phyloP scores from a whole-genome alignment of 2,329 filamentous ascomycete species.

The Gaeumannomyces sp. region DNA sequence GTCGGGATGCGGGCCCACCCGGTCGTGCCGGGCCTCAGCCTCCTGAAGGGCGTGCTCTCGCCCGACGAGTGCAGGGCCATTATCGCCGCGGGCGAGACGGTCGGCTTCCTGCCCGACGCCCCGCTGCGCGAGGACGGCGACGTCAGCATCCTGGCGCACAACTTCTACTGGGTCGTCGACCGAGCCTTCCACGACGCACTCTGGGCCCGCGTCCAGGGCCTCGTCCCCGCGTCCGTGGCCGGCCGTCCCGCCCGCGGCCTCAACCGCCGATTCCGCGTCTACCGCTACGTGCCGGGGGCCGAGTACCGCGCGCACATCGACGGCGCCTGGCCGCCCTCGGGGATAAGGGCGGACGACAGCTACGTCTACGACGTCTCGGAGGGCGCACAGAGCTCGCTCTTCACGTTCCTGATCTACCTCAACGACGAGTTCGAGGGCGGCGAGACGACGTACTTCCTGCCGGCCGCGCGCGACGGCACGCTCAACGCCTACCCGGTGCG shows the following conservation, averaged over 20 bases:
- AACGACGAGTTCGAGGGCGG: constrained; percentile 68
- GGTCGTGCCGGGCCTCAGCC: constrained; percentile 52
- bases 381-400: constrained; percentile 59
- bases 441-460: constrained; percentile 66
- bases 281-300: constrained; percentile 65
- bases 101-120: constrained; percentile 62
- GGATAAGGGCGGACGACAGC: constrained; percentile 44
- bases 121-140: constrained; percentile 61
- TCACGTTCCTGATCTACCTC: constrained; percentile 63
- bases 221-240: constrained; percentile 48
- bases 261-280: constrained; percentile 65
- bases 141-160: constrained; percentile 61
- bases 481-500: constrained; percentile 65
- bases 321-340: constrained; percentile 67
- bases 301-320: constrained; percentile 68
- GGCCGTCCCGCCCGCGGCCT: constrained; percentile 56
- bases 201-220: constrained; percentile 54
- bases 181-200: constrained; percentile 54
- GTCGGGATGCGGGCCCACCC: constrained; percentile 54
- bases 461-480: constrained; percentile 55
- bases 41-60: constrained; percentile 55
- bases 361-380: constrained; percentile 63
- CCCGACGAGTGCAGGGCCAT: constrained; percentile 58
- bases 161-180: constrained; percentile 69
- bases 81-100: constrained; percentile 58